Conservation (phyloP, 495 filamentous ascomycete genomes). For the Thermochaetoides thermophila region DNA sequence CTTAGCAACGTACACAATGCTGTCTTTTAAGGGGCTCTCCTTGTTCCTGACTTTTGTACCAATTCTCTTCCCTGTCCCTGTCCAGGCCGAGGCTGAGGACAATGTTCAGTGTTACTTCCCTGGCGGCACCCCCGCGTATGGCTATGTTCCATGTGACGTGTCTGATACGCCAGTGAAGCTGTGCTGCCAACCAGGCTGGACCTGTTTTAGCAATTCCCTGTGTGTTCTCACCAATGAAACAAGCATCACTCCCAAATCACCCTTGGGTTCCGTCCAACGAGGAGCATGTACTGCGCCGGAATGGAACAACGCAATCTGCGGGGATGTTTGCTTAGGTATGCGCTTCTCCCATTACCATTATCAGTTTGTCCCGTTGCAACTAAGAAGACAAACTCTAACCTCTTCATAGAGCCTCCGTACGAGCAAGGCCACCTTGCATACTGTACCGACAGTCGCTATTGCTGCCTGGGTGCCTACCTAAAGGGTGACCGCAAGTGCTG, state of each 20-base stretch:
- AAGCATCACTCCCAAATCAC: conserved; percentile 9
- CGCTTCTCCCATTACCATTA: neutral
- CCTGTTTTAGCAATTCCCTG: conserved; percentile 22
- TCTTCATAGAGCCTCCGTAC: too few relatives aligned
- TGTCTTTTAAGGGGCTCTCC: too few relatives aligned
- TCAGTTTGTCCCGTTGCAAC: too few relatives aligned
- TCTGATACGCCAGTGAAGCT: conserved; percentile 6
- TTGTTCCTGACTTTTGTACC: too few relatives aligned
- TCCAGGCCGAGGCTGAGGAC: too few relatives aligned
- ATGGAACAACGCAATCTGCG: conserved; percentile 19
- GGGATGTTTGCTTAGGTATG: conserved; percentile 20
- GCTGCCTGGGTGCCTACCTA: too few relatives aligned
- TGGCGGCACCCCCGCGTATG: conserved; percentile 7
- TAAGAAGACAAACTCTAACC: too few relatives aligned
- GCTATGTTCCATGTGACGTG: conserved; percentile 16
- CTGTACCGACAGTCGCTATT: too few relatives aligned
- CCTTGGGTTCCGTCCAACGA: conserved; percentile 11
- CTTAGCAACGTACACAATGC: too few relatives aligned
- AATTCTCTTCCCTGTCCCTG: too few relatives aligned
- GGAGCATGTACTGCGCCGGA: conserved; percentile 18
- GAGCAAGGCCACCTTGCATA: too few relatives aligned
- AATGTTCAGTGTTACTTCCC: conserved; percentile 21
- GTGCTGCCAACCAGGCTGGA: conserved; percentile 21
- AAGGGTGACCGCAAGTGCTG: too few relatives aligned
- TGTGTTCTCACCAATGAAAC: conserved; percentile 18